Percentiles rank a stretch among this genome's conserved stretches.
Evolutionary conservation across 2,329 filamentous ascomycete species (phyloP).

Genomic region (Teratosphaeria destructans): DNA sequence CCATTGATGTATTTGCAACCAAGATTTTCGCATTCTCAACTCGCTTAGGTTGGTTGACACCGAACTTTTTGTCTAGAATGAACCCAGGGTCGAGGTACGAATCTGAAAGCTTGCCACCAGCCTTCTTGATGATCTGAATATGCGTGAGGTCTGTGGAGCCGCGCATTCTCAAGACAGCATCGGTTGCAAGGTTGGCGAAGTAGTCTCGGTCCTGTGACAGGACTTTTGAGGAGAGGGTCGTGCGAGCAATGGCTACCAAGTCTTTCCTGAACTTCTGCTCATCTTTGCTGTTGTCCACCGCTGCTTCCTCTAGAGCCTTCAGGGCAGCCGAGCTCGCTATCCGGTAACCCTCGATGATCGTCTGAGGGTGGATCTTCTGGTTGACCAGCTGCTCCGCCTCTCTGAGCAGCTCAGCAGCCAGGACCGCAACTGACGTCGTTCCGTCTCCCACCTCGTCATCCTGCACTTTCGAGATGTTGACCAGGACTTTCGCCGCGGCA

Average conservation of each 20-base stretch:
- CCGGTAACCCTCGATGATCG: conserved; percentile 97
- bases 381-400: conserved; percentile 96
- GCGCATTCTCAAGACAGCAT: conserved; percentile 82
- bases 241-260: conserved; percentile 79
- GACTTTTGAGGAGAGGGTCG: conserved; percentile 94
- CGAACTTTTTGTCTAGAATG: conserved; percentile 98
- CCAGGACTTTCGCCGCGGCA: conserved; percentile 91
- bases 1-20: conserved; percentile 97
- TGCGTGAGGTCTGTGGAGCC: conserved; percentile 89
- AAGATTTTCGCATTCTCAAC: conserved; percentile 97
- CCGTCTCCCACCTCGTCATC: conserved; percentile 98
- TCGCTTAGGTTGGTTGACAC: conserved; percentile 94
- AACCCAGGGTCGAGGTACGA: conserved; percentile 97
- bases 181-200: conserved; percentile 79
- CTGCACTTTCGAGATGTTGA: conserved; percentile 99
- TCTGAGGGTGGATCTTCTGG: conserved; percentile 98
- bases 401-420: conserved; percentile 86
- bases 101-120: conserved; percentile 91
- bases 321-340: conserved; percentile 90
- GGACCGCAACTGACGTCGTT: conserved; percentile 92
- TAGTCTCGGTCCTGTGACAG: conserved; percentile 87
- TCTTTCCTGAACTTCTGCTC: conserved; percentile 79
- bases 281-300: conserved; percentile 82
- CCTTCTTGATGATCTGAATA: conserved; percentile 99
- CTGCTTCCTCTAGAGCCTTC: conserved; percentile 68